Percentiles rank a stretch among this genome's conserved stretches.
Conservation (phyloP, 2,329 filamentous ascomycete species). For the Aureobasidium pullulans region DNA sequence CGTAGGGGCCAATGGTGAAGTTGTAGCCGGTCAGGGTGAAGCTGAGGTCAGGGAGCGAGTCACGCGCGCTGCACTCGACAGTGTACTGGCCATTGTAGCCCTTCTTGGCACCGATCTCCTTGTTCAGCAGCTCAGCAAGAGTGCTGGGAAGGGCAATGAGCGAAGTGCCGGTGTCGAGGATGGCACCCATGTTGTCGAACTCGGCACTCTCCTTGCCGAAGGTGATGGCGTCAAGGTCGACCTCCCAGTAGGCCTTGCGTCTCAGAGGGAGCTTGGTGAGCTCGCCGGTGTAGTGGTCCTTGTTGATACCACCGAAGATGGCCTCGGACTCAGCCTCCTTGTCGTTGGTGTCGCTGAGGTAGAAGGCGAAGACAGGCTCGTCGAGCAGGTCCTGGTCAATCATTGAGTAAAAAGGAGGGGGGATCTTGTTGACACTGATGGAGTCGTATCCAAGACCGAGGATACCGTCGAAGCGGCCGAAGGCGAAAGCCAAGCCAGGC, state of each 20-base stretch:
- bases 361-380: constrained; percentile 92
- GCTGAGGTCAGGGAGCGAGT: constrained; percentile 78
- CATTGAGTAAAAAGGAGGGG: constrained; percentile 96
- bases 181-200: constrained; percentile 89
- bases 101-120: constrained; percentile 97
- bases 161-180: constrained; percentile 96
- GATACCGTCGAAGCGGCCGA: constrained; percentile 95
- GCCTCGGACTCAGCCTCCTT: constrained; percentile 74
- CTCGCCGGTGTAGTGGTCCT: constrained; percentile 75
- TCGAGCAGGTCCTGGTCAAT: constrained; percentile 83
- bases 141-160: constrained; percentile 89
- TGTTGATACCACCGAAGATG: constrained; percentile 81
- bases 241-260: constrained; percentile 99
- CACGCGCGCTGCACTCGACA: constrained; percentile 78
- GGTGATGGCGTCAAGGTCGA: constrained; percentile 85
- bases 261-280: constrained; percentile 89
- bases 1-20: constrained; percentile 80
- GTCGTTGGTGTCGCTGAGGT: constrained; percentile 69
- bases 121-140: constrained; percentile 92
- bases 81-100: constrained; percentile 94
- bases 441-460: constrained; percentile 89
- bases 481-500: constrained; percentile 94
- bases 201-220: constrained; percentile 81
- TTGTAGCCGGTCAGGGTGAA: constrained; percentile 87
- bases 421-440: constrained; percentile 93